Percentiles rank a stretch among this genome's conserved stretches.
phyloP scores from a whole-genome alignment of 495 filamentous ascomycete genomes.

The Penicillium coprophilum region DNA sequence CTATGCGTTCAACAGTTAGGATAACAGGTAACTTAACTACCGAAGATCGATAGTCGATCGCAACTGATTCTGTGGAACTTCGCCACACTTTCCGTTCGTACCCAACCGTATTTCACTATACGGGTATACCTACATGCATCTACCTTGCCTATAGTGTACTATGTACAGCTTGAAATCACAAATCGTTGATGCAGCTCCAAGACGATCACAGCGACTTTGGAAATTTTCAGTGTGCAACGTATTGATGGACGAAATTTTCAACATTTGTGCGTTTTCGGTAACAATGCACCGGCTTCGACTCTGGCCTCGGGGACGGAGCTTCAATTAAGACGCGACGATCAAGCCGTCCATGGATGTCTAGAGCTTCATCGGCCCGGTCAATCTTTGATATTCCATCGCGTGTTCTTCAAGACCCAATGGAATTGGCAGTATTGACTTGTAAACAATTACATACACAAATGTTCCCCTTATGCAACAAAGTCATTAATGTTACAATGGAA shows the following conservation, averaged over 20 bases:
- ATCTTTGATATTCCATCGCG: background rate
- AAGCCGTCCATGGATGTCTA: conserved; percentile 12
- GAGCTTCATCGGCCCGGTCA: conserved; percentile 16
- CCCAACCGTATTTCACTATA: background rate
- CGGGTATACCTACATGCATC: background rate
- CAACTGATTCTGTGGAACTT: background rate
- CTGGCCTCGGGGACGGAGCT: conserved; percentile 2
- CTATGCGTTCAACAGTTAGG: background rate
- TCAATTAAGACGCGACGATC: conserved; percentile 17
- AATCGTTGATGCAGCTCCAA: conserved; percentile 1
- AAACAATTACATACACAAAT: background rate
- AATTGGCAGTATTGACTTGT: background rate
- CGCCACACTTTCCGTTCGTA: background rate
- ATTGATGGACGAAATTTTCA: conserved; percentile 1
- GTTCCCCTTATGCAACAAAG: background rate
- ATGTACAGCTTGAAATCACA: conserved; percentile 2
- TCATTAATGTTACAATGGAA: conserved; percentile 14
- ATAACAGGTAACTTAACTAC: background rate
- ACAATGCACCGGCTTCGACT: background rate
- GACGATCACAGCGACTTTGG: conserved; percentile 1
- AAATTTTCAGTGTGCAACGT: background rate
- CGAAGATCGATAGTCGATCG: background rate
- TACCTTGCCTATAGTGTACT: conserved; percentile 3
- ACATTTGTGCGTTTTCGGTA: background rate
- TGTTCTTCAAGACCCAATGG: background rate